A percentile compares a stretch with the other conserved stretches of the same genome.
These are phyloP conservation scores for Tulasnella calospora DNA, from an alignment of 768 basidiomycete species.

Conservation along the genomic window DNA sequence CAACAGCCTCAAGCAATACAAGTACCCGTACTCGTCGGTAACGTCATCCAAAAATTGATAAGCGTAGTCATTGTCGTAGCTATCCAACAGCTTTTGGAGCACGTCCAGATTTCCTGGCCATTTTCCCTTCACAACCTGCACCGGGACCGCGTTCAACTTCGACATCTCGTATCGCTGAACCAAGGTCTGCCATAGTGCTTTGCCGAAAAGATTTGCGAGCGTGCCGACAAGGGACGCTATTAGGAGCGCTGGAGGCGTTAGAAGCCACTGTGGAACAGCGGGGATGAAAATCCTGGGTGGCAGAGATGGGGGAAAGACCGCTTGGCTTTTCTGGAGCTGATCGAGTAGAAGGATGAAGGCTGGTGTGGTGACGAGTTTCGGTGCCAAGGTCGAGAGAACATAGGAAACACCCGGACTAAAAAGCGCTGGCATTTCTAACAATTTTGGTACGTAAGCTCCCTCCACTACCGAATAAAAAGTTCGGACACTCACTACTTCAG, in stretches of 20 bases:
- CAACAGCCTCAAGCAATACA: slow-evolving; percentile 28
- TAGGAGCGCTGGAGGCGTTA: neutral
- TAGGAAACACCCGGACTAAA: neutral
- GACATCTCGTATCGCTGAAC: slow-evolving; percentile 1
- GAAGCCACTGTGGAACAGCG: neutral
- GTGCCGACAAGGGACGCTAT: neutral
- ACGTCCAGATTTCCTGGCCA: slow-evolving; percentile 42
- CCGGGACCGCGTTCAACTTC: slow-evolving; percentile 6
- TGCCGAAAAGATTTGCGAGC: neutral
- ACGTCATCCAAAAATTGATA: slow-evolving; percentile 35
- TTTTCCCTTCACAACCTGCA: slow-evolving; percentile 37
- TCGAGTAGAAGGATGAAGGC: neutral
- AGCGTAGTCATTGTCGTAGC: slow-evolving; percentile 34
- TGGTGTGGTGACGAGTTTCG: neutral
- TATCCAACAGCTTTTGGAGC: slow-evolving; percentile 32
- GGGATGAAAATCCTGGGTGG: neutral
- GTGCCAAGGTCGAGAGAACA: neutral
- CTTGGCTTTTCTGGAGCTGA: neutral
- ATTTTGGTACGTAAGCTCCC: neutral
- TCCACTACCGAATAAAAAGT: neutral
- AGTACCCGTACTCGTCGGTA: slow-evolving; percentile 34
- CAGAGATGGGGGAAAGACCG: neutral
- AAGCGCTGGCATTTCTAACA: neutral
- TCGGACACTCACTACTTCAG: neutral
- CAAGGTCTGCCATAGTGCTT: neutral